Evolutionary conservation across 1,139 yeast species (phyloP), one percentile per base, ranked within the genome.

Genomic region (Geotrichum armillariae): DNA sequence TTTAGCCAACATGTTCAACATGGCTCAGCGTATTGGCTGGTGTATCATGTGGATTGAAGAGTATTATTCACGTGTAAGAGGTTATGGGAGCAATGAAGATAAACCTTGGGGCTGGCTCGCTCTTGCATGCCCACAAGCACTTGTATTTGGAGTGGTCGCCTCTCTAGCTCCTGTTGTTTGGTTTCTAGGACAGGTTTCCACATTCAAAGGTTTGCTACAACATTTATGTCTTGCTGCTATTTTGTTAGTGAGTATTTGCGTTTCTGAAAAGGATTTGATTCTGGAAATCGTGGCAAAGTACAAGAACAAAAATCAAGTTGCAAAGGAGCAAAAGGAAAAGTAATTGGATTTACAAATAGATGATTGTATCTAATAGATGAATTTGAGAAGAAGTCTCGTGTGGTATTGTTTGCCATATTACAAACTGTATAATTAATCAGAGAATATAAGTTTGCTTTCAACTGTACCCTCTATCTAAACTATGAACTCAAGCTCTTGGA

Each of bases 1-100:
- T 2, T 61, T 60, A 49, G 75, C 77, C 16, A 73, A 72, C 59
- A 66, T 70, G 63, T 50, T 66, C 34, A 70, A 70, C 53, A 70
- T 69, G 71, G 58, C 57, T 3, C 55, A 68, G 44, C 64, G 75
- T 20, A 66, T 67, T 14, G 57, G 54, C 9, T 70, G 73, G 73
- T 62, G 71, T 35, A 49, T 58, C 7, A 50, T 56, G 20, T 70
- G 58, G 56, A 66, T 67, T 17, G 58, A 56, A 17, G 33, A 37
- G 7, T 68, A 64, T 53, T 66, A 57, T 38, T 35, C 46, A 18
- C 45, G 39, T 4, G 39, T 41, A 11, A 27, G 43, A 21, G 39
- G 25, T 21, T 20, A 16, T 20, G 27, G 12, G 4, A 4, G 17
- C 16, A 12, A 18, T 20, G 14, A 36, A 2, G 32, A 37, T 3